A percentile compares a stretch with the other conserved stretches of the same genome.
These are phyloP conservation scores for Lasiodiplodia citricola DNA, from an alignment of 2,329 filamentous ascomycete genomes.

Conservation along the genomic window DNA sequence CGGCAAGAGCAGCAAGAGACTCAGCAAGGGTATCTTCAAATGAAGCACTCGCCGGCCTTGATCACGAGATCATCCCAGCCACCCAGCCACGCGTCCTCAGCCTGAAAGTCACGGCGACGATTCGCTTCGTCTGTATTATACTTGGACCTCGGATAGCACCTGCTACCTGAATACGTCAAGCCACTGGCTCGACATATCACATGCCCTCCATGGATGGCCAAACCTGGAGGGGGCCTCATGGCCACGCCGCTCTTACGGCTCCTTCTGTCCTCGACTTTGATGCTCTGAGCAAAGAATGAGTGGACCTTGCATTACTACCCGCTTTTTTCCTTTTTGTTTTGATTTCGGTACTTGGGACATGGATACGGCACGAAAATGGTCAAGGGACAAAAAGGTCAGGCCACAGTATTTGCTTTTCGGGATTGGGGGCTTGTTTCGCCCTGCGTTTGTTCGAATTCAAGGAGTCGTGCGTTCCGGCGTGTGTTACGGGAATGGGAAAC, in stretches of 20 bases:
- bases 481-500: conserved; percentile 12
- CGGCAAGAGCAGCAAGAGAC: conserved; percentile 42
- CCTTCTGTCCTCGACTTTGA: neutral
- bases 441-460: neutral
- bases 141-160: neutral
- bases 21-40: conserved; percentile 44
- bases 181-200: conserved; percentile 10
- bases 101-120: neutral
- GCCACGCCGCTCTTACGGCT: conserved; percentile 11
- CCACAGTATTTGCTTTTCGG: conserved; percentile 13
- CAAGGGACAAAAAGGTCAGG: conserved; percentile 8
- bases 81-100: conserved; percentile 1
- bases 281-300: neutral
- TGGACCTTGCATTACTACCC: conserved; percentile 16
- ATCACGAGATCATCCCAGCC: neutral
- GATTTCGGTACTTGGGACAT: neutral
- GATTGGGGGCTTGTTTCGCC: neutral
- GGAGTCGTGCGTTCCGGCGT: conserved; percentile 3
- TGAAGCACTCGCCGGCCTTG: conserved; percentile 24
- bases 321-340: neutral
- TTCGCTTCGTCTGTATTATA: conserved; percentile 12
- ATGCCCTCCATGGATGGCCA: neutral
- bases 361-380: conserved; percentile 16
- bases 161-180: neutral
- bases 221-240: neutral